Evolutionary conservation across 129 eudicot genomes (phyloP).

Genomic region (Helianthus annuus): HanXRQr2.0-SUNRISE NC_035448.2:18803825-18804324

Average conservation of each 20-base stretch:
- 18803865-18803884: too few relatives aligned
- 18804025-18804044: too few relatives aligned
- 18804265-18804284: neutral
- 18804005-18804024: too few relatives aligned
- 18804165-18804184: conserved; percentile 54
- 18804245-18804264: conserved; percentile 13
- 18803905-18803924: too few relatives aligned
- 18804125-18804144: neutral
- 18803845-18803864: too few relatives aligned
- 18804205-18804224: conserved; percentile 62
- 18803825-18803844: too few relatives aligned
- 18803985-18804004: too few relatives aligned
- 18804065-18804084: neutral
- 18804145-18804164: conserved; percentile 9
- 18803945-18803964: too few relatives aligned
- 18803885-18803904: too few relatives aligned
- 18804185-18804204: conserved; percentile 55
- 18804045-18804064: too few relatives aligned
- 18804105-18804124: neutral
- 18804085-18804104: neutral
- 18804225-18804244: conserved; percentile 28
- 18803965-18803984: too few relatives aligned
- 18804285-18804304: conserved; percentile 1
- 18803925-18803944: too few relatives aligned
- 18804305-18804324: conserved; percentile 44